phyloP scores from a whole-genome alignment of 1,284 basidiomycete species.

The Fomitiporia mediterranea region DNA sequence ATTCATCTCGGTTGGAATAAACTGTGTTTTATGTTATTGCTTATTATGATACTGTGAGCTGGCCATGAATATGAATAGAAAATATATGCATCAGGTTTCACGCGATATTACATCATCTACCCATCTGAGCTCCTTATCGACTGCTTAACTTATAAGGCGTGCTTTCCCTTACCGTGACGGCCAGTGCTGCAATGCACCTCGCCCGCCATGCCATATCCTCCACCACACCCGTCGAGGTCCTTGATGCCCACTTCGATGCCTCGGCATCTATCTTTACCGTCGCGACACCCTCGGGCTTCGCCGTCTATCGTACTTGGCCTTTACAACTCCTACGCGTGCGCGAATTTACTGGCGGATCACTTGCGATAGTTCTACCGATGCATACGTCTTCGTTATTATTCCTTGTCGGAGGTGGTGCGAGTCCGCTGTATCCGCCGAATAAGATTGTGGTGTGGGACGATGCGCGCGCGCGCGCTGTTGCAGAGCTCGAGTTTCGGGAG shows the following conservation, averaged over 20 bases:
- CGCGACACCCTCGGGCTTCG: slow-evolving; percentile 81
- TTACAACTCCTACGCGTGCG: slow-evolving; percentile 74
- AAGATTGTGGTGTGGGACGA: slow-evolving; percentile 93
- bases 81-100: background rate
- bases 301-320: slow-evolving; percentile 79
- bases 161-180: background rate
- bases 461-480: slow-evolving; percentile 65
- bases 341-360: slow-evolving; percentile 73
- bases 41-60: too few relatives aligned
- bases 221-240: slow-evolving; percentile 70
- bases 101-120: background rate
- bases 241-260: slow-evolving; percentile 73
- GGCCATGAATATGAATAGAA: too few relatives aligned
- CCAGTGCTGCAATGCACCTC: slow-evolving; percentile 67
- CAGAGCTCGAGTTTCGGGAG: slow-evolving; percentile 90
- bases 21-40: background rate
- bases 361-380: slow-evolving; percentile 72
- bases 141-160: background rate
- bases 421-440: slow-evolving; percentile 91
- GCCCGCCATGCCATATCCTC: slow-evolving; percentile 83
- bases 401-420: slow-evolving; percentile 84
- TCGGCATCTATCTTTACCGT: slow-evolving; percentile 79
- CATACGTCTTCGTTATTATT: slow-evolving; percentile 85
- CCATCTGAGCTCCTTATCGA: background rate
- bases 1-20: background rate